phyloP scores from a whole-genome alignment of 2,329 filamentous ascomycete species.

The Hirsutella rhossiliensis region DNA sequence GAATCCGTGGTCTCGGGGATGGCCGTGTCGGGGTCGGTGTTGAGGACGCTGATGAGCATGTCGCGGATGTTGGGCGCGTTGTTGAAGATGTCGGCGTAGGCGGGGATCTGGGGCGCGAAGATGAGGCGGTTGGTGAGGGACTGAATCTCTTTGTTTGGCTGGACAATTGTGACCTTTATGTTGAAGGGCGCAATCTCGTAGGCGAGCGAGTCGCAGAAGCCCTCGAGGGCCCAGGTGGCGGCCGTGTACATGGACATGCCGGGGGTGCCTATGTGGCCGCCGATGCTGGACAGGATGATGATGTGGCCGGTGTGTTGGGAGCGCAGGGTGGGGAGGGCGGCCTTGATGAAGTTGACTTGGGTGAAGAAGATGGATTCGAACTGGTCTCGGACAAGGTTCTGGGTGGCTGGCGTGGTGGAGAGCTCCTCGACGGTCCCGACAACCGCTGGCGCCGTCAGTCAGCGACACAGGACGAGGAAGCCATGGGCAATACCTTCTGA shows the following conservation, averaged over 20 bases:
- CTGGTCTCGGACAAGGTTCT: conserved; percentile 75
- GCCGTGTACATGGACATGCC: conserved; percentile 86
- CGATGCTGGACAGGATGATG: conserved; percentile 79
- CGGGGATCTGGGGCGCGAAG: conserved; percentile 65
- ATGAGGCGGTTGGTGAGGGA: conserved; percentile 79
- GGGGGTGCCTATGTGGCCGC: conserved; percentile 84
- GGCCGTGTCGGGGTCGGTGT: conserved; percentile 57
- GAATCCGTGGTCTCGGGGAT: conserved; percentile 20
- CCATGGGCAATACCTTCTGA: conserved; percentile 52
- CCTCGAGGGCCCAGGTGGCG: conserved; percentile 88
- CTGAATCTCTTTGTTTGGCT: conserved; percentile 87
- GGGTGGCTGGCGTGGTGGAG: conserved; percentile 56
- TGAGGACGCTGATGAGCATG: conserved; percentile 69
- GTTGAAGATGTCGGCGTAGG: conserved; percentile 22
- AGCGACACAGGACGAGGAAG: not conserved
- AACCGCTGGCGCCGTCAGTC: conserved; percentile 42
- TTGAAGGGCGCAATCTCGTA: conserved; percentile 98
- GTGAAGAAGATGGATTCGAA: conserved; percentile 95
- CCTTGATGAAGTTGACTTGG: conserved; percentile 91
- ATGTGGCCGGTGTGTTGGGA: conserved; percentile 78
- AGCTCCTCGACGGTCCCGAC: conserved; percentile 89
- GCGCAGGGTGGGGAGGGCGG: conserved; percentile 68
- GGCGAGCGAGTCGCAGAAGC: conserved; percentile 87
- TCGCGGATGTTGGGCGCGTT: conserved; percentile 72
- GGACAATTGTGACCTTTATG: conserved; percentile 88